phyloP scores from a whole-genome alignment of 2,329 filamentous ascomycete genomes.

The Sporothrix pallida region DNA sequence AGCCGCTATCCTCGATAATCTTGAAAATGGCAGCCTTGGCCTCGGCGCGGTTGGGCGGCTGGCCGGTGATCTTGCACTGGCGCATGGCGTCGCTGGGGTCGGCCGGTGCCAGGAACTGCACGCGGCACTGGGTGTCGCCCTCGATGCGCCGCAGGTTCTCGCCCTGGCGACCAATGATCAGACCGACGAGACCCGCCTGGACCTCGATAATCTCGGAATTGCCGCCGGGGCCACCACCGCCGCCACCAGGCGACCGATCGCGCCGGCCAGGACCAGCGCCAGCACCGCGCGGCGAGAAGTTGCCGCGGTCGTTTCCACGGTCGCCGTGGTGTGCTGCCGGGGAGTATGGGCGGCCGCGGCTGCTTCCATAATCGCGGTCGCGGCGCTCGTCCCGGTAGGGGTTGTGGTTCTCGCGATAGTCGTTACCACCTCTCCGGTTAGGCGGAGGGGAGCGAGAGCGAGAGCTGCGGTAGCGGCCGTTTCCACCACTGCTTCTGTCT shows the following conservation, averaged over 20 bases:
- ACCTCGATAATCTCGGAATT: conserved; percentile 83
- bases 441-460: conserved; percentile 73
- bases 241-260: conserved; percentile 27
- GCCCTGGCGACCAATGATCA: conserved; percentile 89
- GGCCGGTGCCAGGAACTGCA: conserved; percentile 83
- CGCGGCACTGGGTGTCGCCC: conserved; percentile 77
- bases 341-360: conserved; percentile 42
- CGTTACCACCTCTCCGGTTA: conserved; percentile 65
- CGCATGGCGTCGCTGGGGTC: conserved; percentile 74
- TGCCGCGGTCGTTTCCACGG: conserved; percentile 48
- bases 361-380: conserved; percentile 58
- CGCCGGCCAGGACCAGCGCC: conserved; percentile 49
- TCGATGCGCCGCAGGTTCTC: conserved; percentile 89
- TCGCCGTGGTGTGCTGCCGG: conserved; percentile 42
- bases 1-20: conserved; percentile 85
- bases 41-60: conserved; percentile 71
- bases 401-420: conserved; percentile 58
- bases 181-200: conserved; percentile 82
- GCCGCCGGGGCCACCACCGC: conserved; percentile 59
- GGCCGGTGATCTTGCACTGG: conserved; percentile 85
- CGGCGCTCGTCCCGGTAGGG: conserved; percentile 48
- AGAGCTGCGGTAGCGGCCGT: conserved; percentile 65
- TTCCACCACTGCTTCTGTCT: conserved; percentile 41
- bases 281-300: conserved; percentile 63
- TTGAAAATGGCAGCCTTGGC: conserved; percentile 83